These are phyloP conservation scores for Torrubiellomyces zombiae DNA, from an alignment of 2,329 filamentous ascomycete species.

Conservation along the genomic window DNA sequence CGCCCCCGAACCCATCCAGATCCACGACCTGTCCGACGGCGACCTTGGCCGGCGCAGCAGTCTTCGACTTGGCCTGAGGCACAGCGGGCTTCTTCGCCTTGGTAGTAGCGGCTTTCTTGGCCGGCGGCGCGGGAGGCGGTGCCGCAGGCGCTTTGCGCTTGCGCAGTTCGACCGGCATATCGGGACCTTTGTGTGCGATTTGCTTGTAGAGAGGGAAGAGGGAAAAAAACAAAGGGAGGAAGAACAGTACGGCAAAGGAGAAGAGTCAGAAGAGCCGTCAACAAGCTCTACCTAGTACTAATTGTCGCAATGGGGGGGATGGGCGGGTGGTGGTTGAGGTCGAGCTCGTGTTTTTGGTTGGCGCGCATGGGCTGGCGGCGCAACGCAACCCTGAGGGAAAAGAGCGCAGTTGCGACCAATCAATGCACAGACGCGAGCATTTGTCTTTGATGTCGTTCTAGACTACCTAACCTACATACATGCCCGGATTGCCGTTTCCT, in stretches of 20 bases:
- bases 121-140: conserved; percentile 26
- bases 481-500: no score
- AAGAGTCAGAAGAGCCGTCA: conserved; percentile 1
- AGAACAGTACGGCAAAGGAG: conserved; percentile 3
- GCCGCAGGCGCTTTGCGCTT: conserved; percentile 42
- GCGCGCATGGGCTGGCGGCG: not conserved
- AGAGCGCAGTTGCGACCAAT: no score
- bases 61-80: not conserved
- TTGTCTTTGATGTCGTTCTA: no score
- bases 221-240: conserved; percentile 3
- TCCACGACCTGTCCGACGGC: conserved; percentile 38
- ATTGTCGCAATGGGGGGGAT: conserved; percentile 1
- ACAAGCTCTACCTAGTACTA: no score
- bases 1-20: conserved; percentile 45
- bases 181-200: not conserved
- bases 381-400: no score
- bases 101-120: conserved; percentile 11
- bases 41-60: conserved; percentile 22
- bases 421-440: no score
- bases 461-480: no score
- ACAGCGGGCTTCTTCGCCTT: not conserved
- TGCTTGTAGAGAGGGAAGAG: conserved; percentile 1
- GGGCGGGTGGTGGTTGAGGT: not conserved
- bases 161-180: conserved; percentile 44
- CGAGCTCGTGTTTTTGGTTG: conserved; percentile 1